Percentiles rank a stretch among this genome's conserved stretches.
Conservation (phyloP, 331 rosid species). For the Dryas integrifolia region DNA sequence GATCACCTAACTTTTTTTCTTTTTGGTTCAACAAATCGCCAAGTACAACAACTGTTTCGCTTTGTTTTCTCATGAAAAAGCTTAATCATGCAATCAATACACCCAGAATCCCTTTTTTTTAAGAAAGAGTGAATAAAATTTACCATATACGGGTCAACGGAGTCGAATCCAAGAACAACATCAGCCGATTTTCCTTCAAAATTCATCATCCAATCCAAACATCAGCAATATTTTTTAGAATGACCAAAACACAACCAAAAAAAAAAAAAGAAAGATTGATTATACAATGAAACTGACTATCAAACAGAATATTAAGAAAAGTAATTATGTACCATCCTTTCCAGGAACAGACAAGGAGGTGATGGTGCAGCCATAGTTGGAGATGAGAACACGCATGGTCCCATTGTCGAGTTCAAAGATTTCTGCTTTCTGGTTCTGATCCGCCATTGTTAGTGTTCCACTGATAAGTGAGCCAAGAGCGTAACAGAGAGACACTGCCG, state of each 20-base stretch:
- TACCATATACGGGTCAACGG: conserved; percentile 82
- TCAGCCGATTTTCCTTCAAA: conserved; percentile 68
- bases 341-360: conserved; percentile 75
- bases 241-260: neutral
- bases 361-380: conserved; percentile 90
- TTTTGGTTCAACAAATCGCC: neutral
- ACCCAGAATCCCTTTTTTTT: neutral
- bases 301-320: neutral
- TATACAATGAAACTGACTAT: neutral
- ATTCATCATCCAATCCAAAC: neutral
- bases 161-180: conserved; percentile 91
- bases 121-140: neutral
- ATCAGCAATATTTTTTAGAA: conserved; percentile 14
- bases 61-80: neutral
- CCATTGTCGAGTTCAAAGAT: conserved; percentile 90
- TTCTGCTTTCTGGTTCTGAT: conserved; percentile 63
- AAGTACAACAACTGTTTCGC: neutral
- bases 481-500: neutral
- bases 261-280: neutral
- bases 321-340: conserved; percentile 52
- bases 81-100: conserved; percentile 12
- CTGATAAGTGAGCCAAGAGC: neutral
- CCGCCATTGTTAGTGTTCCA: conserved; percentile 50
- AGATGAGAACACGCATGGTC: conserved; percentile 50
- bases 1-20: neutral